Evolutionary conservation across 768 basidiomycete genomes (phyloP), one percentile per base, ranked within the genome.

Genomic region (Tubosaeta sp.): DNA sequence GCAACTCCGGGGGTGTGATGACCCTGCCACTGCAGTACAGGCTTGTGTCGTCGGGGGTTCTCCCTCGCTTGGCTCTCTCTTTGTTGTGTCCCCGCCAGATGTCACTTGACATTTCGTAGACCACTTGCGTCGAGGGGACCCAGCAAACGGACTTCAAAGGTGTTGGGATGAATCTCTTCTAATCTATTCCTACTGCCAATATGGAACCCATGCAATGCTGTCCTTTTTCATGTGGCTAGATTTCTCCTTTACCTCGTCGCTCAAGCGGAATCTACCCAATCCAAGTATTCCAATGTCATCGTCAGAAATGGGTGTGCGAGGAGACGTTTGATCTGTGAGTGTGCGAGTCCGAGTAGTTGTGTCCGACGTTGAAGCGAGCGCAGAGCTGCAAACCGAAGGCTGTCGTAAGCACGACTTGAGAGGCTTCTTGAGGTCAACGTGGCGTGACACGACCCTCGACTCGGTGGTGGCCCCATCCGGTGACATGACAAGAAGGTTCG

Each of bases 261-360:
- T 54, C 61, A 59, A 68, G 22, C 31, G 43, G 33, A 64, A 66
- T 11, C 55, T 55, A 41, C 66, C 59, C 4, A 68, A 64, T 37
- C 64, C 61, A 6, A 66, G 48, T n/a, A 61, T 54, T n/a, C 64
- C 53, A 41, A 66, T 56, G 13, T 61, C 61, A 1, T 55, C 48
- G 0, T 63, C 56, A 17, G 54, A 58, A 13, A 47, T 42, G 0
- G 59, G 61, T 3, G 61, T 68, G 27, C 42, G 38, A 45, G 27
- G 27, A 4, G 27, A 29, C 27, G 27, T 29, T 8, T 29, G 27
- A 50, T 65, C 29, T n/a, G 17, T 25, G 11, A 50, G 46, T 43
- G 44, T 45, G 22, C 27, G 13, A 6, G 26, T 43, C 5, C 17
- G 34, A 8, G 49, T 35, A 33, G 51, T 55, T 5, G 19, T 43